Base-by-base conservation (phyloP, 176 grass and related monocot species). In the Rhipidocladum racemiflorum region DNA sequence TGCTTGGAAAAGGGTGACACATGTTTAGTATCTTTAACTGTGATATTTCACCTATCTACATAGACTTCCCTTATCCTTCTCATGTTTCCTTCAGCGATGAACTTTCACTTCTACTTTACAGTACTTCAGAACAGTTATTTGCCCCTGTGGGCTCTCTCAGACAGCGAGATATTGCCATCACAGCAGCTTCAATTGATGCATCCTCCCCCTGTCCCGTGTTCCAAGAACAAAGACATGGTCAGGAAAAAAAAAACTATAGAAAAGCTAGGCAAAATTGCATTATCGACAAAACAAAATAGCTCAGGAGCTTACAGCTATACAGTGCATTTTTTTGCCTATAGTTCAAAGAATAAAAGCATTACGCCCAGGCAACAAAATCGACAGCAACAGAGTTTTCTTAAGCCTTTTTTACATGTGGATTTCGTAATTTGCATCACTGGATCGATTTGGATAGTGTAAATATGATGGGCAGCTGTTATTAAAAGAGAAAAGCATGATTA, bases 121-220 rank as follows among this genome's bases (percentile, higher is more conserved):
- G 45, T 15, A 91, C 64, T 78, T 94, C 90, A 13, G 87, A 84
- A 56, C 95, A 98, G 66, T 92, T 94, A 38, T 84, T 98, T 75
- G 88, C 36, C 45, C 88, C 95, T 0, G 67, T 67, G 3, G 95
- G 86, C 12, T 94, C 88, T 86, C 92, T 88, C 34, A 98, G 85
- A 48, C 92, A 98, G 32, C 36, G 86, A 4, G 95, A 91, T 82
- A 98, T 94, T n/a, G 90, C 95, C 43, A 70, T 88, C 36, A 98
- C 95, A 66, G 90, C 90, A 44, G 92, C 90, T 89, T 98, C 92
- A 65, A 98, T 91, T 7, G 95, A 95, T 72, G 95, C 92, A 80
- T 98, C 95, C 85, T 98, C 92, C 60, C 95, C 95, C 95, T 98
- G 56, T 72, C 74, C 32, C 50, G 74, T 68, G 51, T 48, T 74